Base-by-base conservation (phyloP, 768 basidiomycete genomes). In the Hemileccinum impolitum region DNA sequence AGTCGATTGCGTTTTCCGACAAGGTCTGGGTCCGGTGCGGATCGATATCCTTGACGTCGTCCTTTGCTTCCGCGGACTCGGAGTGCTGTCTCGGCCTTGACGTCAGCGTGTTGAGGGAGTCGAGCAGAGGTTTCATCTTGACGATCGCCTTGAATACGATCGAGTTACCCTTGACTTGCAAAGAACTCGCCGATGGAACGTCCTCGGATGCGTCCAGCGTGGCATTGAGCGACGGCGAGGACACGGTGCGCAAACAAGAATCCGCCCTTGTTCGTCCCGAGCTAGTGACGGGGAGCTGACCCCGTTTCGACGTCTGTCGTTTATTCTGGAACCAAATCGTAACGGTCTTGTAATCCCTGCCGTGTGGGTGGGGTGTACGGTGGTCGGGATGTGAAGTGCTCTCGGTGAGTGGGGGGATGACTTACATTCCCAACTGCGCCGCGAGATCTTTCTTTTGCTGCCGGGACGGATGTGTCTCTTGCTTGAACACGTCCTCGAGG, bases 311-410 rank as follows among this genome's bases (percentile, higher is more conserved):
- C 31, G 66, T 82, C 59, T 88, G 85, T 14, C 87, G 82, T 67
- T 82, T 87, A 64, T 90, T 90, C 68, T 90, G 87, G 64, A 88
- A 88, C 87, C 87, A 90, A 35, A 88, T 83, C n/a, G 85, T 76
- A 52, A 76, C 54, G 11, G 74, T 69, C 63, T 75, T 77, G 60
- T 73, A 60, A 32, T 74, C 70, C 64, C 75, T 76, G n/a, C n/a
- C n/a, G 39, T 15, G 11, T 21, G 13, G 4, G 23, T 23, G n/a
- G 4, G 19, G n/a, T n/a, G n/a, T n/a, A n/a, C n/a, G 18, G 10
- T 11, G 19, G 23, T 28, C 26, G 26, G 9, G 28, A 30, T 12
- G 11, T 30, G 28, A 8, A 3, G 23, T 30, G 11, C 28, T 30
- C 9, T 23, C 23, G 23, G 23, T 18, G 12, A 8, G 18, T 18